Conservation (phyloP, 495 filamentous ascomycete species). For the Neurospora sp. region DNA sequence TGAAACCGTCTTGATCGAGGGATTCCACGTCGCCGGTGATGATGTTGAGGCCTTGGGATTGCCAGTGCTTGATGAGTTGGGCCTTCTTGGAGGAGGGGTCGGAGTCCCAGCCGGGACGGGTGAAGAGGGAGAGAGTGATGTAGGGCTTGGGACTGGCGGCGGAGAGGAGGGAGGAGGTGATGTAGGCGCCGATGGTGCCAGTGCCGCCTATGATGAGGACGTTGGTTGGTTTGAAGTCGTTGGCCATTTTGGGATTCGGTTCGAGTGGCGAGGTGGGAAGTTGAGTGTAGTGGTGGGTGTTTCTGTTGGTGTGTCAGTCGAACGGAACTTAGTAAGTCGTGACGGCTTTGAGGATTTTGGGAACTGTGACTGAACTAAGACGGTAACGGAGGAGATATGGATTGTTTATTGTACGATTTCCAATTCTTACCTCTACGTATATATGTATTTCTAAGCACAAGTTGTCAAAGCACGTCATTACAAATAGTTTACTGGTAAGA, state of each 20-base stretch:
- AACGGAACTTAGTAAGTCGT: background rate
- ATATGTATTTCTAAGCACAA: background rate
- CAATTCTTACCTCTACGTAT: background rate
- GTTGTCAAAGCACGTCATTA: background rate
- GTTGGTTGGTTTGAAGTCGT: constrained; percentile 28
- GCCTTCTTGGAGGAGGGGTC: constrained; percentile 40
- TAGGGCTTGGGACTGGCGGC: constrained; percentile 33
- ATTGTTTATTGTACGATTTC: background rate
- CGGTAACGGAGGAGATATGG: background rate
- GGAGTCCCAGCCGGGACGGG: constrained; percentile 28
- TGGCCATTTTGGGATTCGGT: constrained; percentile 13
- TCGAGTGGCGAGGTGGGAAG: background rate
- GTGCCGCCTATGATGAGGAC: constrained; percentile 64
- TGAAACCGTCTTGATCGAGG: constrained; percentile 31
- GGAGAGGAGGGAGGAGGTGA: constrained; percentile 46
- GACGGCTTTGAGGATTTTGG: background rate
- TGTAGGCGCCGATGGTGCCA: constrained; percentile 56
- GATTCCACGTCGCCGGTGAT: constrained; percentile 50
- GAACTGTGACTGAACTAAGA: too few relatives aligned
- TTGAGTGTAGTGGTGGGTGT: background rate
- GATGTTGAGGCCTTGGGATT: constrained; percentile 41
- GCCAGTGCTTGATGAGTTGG: constrained; percentile 36
- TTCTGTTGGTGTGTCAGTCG: background rate
- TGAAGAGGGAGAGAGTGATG: constrained; percentile 49
- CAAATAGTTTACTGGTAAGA: background rate